Base-by-base conservation (phyloP, 2,329 filamentous ascomycete species). In the Aspergillus novoparasiticus region DNA sequence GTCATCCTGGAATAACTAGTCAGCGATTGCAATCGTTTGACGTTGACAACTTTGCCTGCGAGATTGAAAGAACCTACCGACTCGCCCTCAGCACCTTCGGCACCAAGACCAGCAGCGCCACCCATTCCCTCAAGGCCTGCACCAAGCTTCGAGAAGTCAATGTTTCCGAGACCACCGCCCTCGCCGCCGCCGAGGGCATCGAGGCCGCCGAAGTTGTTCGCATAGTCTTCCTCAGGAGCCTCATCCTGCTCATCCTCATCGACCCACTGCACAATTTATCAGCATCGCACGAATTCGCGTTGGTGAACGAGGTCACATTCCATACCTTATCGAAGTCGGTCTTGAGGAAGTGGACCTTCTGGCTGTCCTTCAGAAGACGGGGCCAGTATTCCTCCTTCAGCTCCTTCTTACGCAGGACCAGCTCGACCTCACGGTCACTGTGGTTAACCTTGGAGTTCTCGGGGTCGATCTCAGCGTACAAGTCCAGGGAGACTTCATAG, bases 211-310 rank as follows among this genome's bases (percentile, higher is more conserved):
- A 82, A 79, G 68, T 80, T 78, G 73, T 78, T 80, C 61, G 78
- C 77, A 64, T 80, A 79, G 79, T 97, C 94, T 61, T 96, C 93
- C 69, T 96, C 93, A 56, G 87, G 84, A 64, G 87, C 90, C 81
- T 93, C 93, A 76, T 98, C 91, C 84, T 99, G 95, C 87, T 99
- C 95, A 77, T 99, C 94, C 87, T 97, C 93, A 72, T 97, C 94
- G 74, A 97, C 92, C 94, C 94, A 97, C 87, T 89, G 64, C 46
- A 51, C 60, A 30, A n/a, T 39, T 39, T 32, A 63, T 73, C 60
- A 72, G 70, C 39, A 60, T 46, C 41, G 28, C 16, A 23, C 11
- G 48, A 16, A n/a, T 11, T 21, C 30, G 9, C 11, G 1, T 14
- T 41, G 19, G 21, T 28, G 6, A 2, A n/a, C 14, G 11, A 9